Base-by-base conservation (phyloP, 1,284 basidiomycete species). In the Schizopora paradoxa region DNA sequence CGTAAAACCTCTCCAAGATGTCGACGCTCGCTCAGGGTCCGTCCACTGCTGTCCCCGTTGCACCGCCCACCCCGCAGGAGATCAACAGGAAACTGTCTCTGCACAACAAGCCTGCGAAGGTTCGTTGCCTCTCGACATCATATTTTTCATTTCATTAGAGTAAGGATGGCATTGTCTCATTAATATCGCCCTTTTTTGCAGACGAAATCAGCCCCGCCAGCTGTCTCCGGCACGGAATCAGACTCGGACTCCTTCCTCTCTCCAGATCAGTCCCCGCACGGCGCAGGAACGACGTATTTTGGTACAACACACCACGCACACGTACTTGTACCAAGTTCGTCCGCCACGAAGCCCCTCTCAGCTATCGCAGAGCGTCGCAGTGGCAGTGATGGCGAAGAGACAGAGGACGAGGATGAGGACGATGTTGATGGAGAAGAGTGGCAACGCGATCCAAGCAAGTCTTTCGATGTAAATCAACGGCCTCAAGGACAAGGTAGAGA, bases 41-140 rank as follows among this genome's bases (percentile, higher is more conserved):
- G 25, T 11, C 40, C 22, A 36, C 28, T 26, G 21, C 34, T 22
- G 29, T 45, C 36, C 41, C 39, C 38, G 86, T 75, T 42, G 73
- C 82, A 19, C 86, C 89, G 7, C 91, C 90, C 2, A 83, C 89
- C 10, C 78, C 82, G 25, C 84, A 89, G 58, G 91, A 95, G 67
- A 79, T 95, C 21, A 79, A 89, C 52, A 75, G 91, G 51, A 93
- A 93, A 60, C 76, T 95, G 16, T 91, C 89, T 2, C 74, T 91
- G 36, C 84, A 86, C 58, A 60, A 64, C 47, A 43, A 45, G 36
- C 53, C 43, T 45, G 29, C 46, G 18, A 56, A 56, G 44, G 56
- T 45, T 43, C 33, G 54, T 43, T 8, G 6, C 23, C 21, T 23
- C 19, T 31, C 32, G 8, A 18, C 34, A n/a, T n/a, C n/a, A n/a